Conservation (phyloP, 2,329 filamentous ascomycete species). For the Teratosphaeria nubilosa region DNA sequence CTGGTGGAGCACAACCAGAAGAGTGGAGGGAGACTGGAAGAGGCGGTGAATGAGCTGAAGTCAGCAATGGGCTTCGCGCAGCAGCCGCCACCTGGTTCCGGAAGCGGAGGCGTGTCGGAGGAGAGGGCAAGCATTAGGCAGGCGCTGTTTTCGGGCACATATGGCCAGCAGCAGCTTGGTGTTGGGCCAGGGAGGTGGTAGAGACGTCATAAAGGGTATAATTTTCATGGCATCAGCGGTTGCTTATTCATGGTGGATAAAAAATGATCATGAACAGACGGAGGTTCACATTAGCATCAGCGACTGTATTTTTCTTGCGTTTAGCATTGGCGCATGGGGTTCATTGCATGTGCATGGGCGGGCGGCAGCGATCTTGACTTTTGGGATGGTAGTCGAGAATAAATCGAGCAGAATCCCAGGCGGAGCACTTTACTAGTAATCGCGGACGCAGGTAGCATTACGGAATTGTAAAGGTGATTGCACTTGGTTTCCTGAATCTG, state of each 20-base stretch:
- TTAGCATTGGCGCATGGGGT: background rate
- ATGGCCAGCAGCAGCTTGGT: slow-evolving; percentile 44
- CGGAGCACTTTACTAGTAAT: too few species aligned
- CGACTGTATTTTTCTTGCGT: background rate
- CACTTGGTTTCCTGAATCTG: too few species aligned
- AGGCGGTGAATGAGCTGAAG: slow-evolving; percentile 68
- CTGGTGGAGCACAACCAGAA: slow-evolving; percentile 79
- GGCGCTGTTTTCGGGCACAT: slow-evolving; percentile 29
- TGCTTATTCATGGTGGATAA: background rate
- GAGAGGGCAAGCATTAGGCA: slow-evolving; percentile 42
- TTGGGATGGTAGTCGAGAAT: background rate
- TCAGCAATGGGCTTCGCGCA: slow-evolving; percentile 68
- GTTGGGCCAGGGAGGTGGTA: slow-evolving; percentile 40
- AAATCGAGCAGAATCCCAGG: background rate
- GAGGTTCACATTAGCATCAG: background rate
- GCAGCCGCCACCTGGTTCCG: slow-evolving; percentile 28
- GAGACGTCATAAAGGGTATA: background rate
- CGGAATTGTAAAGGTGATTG: too few species aligned
- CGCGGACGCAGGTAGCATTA: too few species aligned
- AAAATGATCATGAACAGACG: background rate
- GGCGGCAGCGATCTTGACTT: background rate
- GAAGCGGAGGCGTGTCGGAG: slow-evolving; percentile 18
- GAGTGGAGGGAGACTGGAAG: slow-evolving; percentile 69
- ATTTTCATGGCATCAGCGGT: background rate
- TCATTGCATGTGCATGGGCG: background rate